A percentile compares a stretch with the other conserved stretches of the same genome.
Evolutionary conservation across 306 rosid genomes (phyloP).

Genomic region (Clitoria ternatea): DNA sequence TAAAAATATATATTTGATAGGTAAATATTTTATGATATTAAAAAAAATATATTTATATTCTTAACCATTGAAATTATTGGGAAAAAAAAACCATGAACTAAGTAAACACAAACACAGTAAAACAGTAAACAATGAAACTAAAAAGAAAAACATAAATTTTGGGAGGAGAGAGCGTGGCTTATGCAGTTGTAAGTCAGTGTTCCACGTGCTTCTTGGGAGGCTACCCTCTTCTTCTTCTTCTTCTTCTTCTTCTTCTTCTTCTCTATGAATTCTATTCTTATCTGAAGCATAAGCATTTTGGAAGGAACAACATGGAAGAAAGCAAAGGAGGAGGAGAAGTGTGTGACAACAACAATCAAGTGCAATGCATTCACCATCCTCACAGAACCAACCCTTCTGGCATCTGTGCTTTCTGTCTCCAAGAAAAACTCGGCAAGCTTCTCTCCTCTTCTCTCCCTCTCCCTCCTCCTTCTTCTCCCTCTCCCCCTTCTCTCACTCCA

Average conservation of each 20-base stretch:
- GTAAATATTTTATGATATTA: too few relatives aligned
- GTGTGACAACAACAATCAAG: conserved; percentile 44
- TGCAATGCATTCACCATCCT: conserved; percentile 77
- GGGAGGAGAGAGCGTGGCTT: too few relatives aligned
- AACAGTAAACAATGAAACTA: too few relatives aligned
- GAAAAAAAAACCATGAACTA: too few relatives aligned
- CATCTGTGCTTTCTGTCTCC: conserved; percentile 87
- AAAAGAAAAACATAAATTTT: too few relatives aligned
- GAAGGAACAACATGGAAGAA: conserved; percentile 29
- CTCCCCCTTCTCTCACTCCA: conserved; percentile 51
- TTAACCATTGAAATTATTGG: too few relatives aligned
- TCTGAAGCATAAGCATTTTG: too few relatives aligned
- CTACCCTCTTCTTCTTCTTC: not conserved
- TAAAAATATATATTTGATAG: too few relatives aligned
- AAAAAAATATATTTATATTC: too few relatives aligned
- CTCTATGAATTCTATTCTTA: too few relatives aligned
- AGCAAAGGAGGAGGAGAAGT: conserved; percentile 23
- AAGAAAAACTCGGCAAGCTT: conserved; percentile 83
- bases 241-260: not conserved
- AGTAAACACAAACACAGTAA: too few relatives aligned
- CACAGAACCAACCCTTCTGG: conserved; percentile 65
- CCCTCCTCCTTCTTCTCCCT: conserved; percentile 36
- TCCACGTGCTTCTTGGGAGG: conserved; percentile 63
- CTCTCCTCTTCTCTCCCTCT: conserved; percentile 76
- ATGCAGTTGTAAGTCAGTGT: conserved; percentile 28